Percentiles rank a stretch among this genome's conserved stretches.
phyloP scores from a whole-genome alignment of 371 early-diverging fungal species.

The Mycotypha africana region DNA sequence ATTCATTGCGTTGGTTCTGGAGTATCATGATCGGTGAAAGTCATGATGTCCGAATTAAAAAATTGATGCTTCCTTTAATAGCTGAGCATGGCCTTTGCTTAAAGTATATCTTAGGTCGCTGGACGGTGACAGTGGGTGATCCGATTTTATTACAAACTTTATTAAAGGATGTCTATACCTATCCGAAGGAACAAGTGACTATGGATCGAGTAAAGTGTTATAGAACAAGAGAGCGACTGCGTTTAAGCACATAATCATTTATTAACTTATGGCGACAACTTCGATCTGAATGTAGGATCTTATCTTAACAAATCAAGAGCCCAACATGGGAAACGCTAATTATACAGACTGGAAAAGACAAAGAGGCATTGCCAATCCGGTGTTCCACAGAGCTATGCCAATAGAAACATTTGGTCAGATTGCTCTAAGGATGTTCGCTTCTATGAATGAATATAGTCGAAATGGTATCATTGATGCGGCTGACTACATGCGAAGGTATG shows the following conservation, averaged over 20 bases:
- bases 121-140: conserved; percentile 23
- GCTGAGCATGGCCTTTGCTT: conserved; percentile 23
- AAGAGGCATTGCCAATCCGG: conserved; percentile 26
- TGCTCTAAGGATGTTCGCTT: conserved; percentile 10
- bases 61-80: conserved; percentile 15
- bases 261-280: neutral
- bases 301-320: conserved; percentile 8
- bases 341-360: conserved; percentile 6
- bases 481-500: conserved; percentile 11
- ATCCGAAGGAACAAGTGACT: conserved; percentile 11
- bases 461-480: conserved; percentile 7
- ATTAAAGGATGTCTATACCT: conserved; percentile 14
- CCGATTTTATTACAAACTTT: conserved; percentile 16
- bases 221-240: no score
- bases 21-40: conserved; percentile 14
- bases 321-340: conserved; percentile 9
- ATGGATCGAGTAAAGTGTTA: conserved; percentile 20
- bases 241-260: neutral
- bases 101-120: conserved; percentile 20
- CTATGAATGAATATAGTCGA: conserved; percentile 4
- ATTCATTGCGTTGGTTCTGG: conserved; percentile 16
- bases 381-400: conserved; percentile 28
- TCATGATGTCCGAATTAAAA: conserved; percentile 13
- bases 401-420: conserved; percentile 22
- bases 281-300: conserved; percentile 3